Percentiles rank a stretch among this genome's conserved stretches.
These are phyloP conservation scores for Hirsutella thompsonii DNA, from an alignment of 2,329 filamentous ascomycete species.

Conservation along the genomic window DNA sequence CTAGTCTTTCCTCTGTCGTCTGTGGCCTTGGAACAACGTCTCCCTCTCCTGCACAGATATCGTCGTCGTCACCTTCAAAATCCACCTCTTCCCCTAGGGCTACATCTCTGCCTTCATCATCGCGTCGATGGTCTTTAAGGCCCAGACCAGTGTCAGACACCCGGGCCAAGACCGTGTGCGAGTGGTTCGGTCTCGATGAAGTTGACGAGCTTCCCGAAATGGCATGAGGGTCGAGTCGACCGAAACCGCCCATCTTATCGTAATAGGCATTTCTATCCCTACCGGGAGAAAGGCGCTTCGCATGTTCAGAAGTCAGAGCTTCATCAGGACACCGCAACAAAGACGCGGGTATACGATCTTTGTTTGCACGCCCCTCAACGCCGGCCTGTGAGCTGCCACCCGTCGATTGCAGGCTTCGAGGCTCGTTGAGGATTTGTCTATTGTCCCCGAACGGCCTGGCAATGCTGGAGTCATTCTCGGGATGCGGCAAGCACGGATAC, in stretches of 20 bases:
- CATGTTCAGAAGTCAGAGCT: not conserved
- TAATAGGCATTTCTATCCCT: not conserved
- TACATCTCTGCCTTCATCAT: slow-evolving; percentile 22
- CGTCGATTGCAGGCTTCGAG: not conserved
- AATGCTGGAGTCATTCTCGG: slow-evolving; percentile 29
- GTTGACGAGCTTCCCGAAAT: not conserved
- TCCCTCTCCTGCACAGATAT: slow-evolving; percentile 24
- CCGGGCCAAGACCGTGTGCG: not conserved
- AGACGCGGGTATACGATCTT: not conserved
- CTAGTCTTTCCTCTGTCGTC: slow-evolving; percentile 43
- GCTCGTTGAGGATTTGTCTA: not conserved
- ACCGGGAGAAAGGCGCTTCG: not conserved
- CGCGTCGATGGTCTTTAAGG: slow-evolving; percentile 16
- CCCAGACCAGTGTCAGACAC: slow-evolving; percentile 14
- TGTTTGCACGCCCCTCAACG: not conserved
- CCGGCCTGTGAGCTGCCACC: not conserved
- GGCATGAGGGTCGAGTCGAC: not conserved
- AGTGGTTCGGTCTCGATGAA: slow-evolving; percentile 2
- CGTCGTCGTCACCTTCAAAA: slow-evolving; percentile 42
- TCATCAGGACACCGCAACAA: not conserved
- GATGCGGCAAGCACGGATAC: slow-evolving; percentile 35
- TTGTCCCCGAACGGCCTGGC: slow-evolving; percentile 28
- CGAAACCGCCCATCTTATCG: not conserved
- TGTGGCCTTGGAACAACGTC: slow-evolving; percentile 26
- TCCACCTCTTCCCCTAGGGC: slow-evolving; percentile 36